Conservation (phyloP, 768 basidiomycete genomes). For the Kwoniella heveanensis region DNA sequence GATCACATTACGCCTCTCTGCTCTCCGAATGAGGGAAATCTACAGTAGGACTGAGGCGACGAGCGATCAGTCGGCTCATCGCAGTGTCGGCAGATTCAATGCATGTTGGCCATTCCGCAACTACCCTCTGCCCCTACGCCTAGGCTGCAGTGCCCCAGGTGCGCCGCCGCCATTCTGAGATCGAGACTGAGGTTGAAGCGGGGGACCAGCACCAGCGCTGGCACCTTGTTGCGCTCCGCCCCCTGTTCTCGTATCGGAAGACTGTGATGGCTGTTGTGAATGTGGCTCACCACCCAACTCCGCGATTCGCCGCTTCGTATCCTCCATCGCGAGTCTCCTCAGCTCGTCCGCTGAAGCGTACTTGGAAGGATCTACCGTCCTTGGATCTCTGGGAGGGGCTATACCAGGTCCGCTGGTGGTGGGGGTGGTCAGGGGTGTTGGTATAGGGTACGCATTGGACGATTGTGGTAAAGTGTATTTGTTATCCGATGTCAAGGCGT, state of each 20-base stretch:
- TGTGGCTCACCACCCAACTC: conserved; percentile 1
- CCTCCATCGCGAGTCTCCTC: conserved; percentile 42
- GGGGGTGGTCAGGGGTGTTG: no score
- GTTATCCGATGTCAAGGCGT: conserved; percentile 14
- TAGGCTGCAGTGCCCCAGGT: background rate
- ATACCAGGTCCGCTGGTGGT: conserved; percentile 12
- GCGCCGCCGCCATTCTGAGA: background rate
- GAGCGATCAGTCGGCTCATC: no score
- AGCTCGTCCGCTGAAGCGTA: conserved; percentile 38
- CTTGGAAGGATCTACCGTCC: conserved; percentile 34
- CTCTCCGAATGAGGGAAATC: no score
- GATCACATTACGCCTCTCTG: no score
- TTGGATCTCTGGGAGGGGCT: conserved; percentile 19
- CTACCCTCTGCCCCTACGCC: background rate
- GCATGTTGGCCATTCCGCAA: no score
- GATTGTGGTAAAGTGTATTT: background rate
- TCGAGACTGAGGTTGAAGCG: background rate
- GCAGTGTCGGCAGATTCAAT: no score
- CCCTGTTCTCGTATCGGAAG: no score
- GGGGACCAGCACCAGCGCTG: no score
- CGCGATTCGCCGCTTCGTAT: conserved; percentile 44
- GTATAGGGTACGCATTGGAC: conserved; percentile 26
- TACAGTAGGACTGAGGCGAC: no score
- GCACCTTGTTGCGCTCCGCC: no score
- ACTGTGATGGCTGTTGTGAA: no score